Conservation (phyloP, 108 stramenopile species). For the Pseudonitzschia multistriata region DNA sequence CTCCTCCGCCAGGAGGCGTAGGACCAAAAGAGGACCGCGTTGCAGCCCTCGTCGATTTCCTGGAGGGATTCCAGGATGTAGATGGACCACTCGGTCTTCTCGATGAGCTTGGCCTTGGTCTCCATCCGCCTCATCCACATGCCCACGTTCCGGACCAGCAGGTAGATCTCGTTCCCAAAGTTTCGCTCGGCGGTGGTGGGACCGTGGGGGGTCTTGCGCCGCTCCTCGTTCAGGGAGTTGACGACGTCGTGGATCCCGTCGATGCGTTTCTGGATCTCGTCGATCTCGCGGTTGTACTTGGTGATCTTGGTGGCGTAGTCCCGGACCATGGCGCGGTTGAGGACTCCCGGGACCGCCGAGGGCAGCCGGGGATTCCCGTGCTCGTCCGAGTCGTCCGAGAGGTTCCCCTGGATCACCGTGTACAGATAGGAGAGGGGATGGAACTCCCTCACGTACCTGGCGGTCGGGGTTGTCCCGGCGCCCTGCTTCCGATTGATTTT, state of each 20-base stretch:
- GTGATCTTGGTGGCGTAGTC: constrained; percentile 1
- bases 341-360: background rate
- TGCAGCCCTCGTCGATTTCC: constrained; percentile 13
- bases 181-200: background rate
- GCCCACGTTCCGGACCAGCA: background rate
- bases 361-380: background rate
- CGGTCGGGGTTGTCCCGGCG: background rate
- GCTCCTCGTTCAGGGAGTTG: background rate
- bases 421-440: constrained; percentile 4
- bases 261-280: constrained; percentile 8
- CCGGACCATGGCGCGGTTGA: background rate
- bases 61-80: constrained; percentile 1
- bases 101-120: constrained; percentile 5
- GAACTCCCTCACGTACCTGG: background rate
- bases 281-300: constrained; percentile 10
- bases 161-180: constrained; percentile 12
- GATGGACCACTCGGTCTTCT: background rate
- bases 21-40: constrained; percentile 2
- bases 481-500: too few species aligned
- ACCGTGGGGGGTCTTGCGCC: background rate
- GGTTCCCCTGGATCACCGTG: background rate
- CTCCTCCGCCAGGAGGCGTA: constrained; percentile 2
- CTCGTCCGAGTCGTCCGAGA: background rate
- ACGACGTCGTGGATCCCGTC: constrained; percentile 1
- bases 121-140: constrained; percentile 19